Evolutionary conservation across 805 yeast genomes (phyloP).

Genomic region (Tetrapisispora taiwanensis): DNA sequence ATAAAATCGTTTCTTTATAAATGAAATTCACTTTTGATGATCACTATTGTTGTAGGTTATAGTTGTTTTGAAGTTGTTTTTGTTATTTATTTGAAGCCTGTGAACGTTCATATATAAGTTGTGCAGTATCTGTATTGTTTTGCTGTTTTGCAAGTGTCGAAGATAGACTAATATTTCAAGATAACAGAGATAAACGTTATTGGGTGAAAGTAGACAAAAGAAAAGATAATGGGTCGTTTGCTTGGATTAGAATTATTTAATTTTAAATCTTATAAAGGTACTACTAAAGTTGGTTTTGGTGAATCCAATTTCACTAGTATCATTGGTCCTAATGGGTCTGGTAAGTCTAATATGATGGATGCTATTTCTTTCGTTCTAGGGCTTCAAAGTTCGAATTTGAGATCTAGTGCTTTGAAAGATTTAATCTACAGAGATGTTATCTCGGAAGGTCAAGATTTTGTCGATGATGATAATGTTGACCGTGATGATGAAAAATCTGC

Average conservation of each 20-base stretch:
- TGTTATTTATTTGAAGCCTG: background rate
- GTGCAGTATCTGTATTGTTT: too few relatives aligned
- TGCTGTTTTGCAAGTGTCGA: too few relatives aligned
- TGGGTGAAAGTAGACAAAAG: too few relatives aligned
- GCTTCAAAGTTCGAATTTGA: constrained; percentile 58
- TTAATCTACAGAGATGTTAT: constrained; percentile 64
- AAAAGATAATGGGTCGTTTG: constrained; percentile 61
- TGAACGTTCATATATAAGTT: background rate
- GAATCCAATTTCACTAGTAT: constrained; percentile 75
- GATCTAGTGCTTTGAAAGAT: constrained; percentile 66
- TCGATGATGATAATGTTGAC: constrained; percentile 13
- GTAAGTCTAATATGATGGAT: constrained; percentile 95
- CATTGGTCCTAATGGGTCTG: constrained; percentile 98
- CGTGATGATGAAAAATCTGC: constrained; percentile 34
- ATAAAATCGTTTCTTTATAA: too few relatives aligned
- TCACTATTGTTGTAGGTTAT: background rate
- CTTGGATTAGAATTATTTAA: constrained; percentile 69
- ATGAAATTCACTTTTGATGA: background rate
- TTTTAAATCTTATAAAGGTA: constrained; percentile 86
- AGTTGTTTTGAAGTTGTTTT: too few relatives aligned
- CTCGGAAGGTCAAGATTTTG: constrained; percentile 18
- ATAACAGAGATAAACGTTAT: too few relatives aligned
- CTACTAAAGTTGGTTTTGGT: constrained; percentile 71
- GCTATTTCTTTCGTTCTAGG: constrained; percentile 94
- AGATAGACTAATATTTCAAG: too few relatives aligned